Percentiles rank a stretch among this genome's conserved stretches.
Evolutionary conservation across 2,329 filamentous ascomycete species (phyloP).

Genomic region (Hortaea werneckii): DNA sequence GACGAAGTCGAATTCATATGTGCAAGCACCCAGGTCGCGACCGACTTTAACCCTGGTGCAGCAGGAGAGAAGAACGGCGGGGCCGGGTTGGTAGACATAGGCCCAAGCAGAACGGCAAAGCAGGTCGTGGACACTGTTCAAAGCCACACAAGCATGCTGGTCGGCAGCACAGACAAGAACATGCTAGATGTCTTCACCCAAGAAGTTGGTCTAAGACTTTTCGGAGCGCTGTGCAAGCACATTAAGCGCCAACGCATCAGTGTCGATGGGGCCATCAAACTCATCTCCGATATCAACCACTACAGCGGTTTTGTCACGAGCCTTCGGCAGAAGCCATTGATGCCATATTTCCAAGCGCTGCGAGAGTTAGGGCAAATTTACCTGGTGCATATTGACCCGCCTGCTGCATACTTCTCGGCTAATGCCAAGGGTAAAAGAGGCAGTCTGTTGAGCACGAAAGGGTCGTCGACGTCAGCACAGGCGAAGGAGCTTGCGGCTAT

Average conservation of each 20-base stretch:
- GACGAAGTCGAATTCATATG: constrained; percentile 95
- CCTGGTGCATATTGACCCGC: constrained; percentile 54
- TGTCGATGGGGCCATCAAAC: constrained; percentile 76
- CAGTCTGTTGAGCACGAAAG: constrained; percentile 18
- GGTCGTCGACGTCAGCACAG: constrained; percentile 50
- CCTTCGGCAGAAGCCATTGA: constrained; percentile 70
- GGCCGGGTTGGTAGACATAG: constrained; percentile 43
- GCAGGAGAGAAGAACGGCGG: constrained; percentile 27
- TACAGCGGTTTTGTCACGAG: constrained; percentile 79
- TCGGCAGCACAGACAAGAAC: constrained; percentile 91
- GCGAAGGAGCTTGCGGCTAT: constrained; percentile 92
- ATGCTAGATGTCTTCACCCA: constrained; percentile 98
- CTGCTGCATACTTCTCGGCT: constrained; percentile 15
- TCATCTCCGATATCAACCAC: constrained; percentile 94
- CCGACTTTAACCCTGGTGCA: constrained; percentile 74
- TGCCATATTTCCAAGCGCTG: constrained; percentile 84
- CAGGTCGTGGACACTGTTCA: constrained; percentile 77
- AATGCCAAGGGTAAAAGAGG: constrained; percentile 14
- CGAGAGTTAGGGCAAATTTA: constrained; percentile 93
- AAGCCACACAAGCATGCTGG: constrained; percentile 83
- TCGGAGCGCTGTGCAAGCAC: constrained; percentile 89
- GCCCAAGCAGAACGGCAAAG: constrained; percentile 67
- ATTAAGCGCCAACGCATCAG: constrained; percentile 91
- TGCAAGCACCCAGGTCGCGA: constrained; percentile 72
- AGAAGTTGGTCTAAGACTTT: constrained; percentile 87